Base-by-base conservation (phyloP, 2,329 filamentous ascomycete genomes). In the Paraconiothyrium brasiliense region DNA sequence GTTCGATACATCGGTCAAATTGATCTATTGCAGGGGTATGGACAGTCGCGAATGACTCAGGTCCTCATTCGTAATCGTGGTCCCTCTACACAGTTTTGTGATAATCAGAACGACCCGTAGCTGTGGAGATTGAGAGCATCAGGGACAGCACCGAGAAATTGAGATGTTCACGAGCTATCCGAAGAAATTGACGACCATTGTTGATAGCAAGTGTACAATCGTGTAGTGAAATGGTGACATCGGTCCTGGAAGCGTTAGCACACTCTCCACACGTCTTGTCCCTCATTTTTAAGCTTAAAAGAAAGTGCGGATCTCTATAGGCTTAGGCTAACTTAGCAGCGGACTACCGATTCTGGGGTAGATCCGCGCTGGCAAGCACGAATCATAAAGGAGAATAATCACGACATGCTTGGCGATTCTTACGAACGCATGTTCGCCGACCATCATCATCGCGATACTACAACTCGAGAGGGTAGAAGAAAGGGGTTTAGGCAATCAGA, bases 321-420 rank as follows among this genome's bases (percentile, higher is more conserved):
- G 41, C 59, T 55, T 51, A 47, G 57, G 48, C 57, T 65, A 66
- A 62, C 64, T 62, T 64, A 37, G 7, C 16, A 20, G 24, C 16
- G 6, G 14, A n/a, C 46, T 57, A 46, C 58, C 64, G 27, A 39
- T 43, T 52, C 9, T 7, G 43, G 69, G 30, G 35, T 41, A 35
- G 71, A 73, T 74, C 71, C 50, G 59, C 71, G 60, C 20, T 22
- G 22, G 51, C 59, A 60, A 65, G 30, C 63, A 69, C 67, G 64
- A 68, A 63, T 57, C 16, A 62, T 66, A 67, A 71, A 70, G 63
- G 43, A 71, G 70, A 63, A 59, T 67, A 20, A 52, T 52, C 35
- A 52, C 50, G 71, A 71, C 70, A 75, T 74, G 37, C 59, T 62
- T 54, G 67, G 67, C 67, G 65, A 59, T 63, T 56, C 68, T 73